Evolutionary conservation across 106 monocot species (phyloP).

Genomic region (Alisma plantagoaquatica): DNA sequence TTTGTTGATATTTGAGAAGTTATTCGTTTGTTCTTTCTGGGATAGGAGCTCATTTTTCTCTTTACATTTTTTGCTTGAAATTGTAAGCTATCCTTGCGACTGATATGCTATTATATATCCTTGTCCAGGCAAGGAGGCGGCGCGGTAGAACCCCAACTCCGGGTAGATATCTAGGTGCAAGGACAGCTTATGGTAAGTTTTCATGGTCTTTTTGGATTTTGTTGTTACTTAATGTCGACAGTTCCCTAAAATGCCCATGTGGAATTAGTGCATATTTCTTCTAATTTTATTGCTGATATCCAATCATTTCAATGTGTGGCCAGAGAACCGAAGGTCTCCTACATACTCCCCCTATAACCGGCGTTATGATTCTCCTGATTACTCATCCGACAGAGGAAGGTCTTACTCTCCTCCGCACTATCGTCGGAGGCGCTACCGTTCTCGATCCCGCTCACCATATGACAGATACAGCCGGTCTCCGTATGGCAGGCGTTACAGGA

Average conservation of each 20-base stretch:
- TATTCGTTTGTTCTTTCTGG: background rate
- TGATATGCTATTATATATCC: background rate
- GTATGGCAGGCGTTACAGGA: conserved; percentile 1
- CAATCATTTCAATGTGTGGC: too few species aligned
- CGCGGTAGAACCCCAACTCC: conserved; percentile 78
- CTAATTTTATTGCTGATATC: too few species aligned
- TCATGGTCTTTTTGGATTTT: background rate
- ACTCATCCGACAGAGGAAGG: conserved; percentile 27
- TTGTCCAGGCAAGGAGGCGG: conserved; percentile 45
- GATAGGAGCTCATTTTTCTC: background rate
- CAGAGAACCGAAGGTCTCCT: conserved; percentile 25
- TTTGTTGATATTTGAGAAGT: background rate
- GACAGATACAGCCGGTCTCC: conserved; percentile 14
- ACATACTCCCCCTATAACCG: conserved; percentile 32
- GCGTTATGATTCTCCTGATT: conserved; percentile 12
- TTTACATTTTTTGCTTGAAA: background rate
- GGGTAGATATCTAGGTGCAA: conserved; percentile 57
- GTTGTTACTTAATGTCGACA: background rate
- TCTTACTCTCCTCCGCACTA: conserved; percentile 28
- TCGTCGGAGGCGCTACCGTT: conserved; percentile 9
- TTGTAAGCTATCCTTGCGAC: background rate
- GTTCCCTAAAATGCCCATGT: too few species aligned
- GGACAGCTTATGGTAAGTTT: conserved; percentile 27
- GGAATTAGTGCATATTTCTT: too few species aligned
- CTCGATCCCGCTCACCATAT: background rate